A percentile compares a stretch with the other conserved stretches of the same genome.
Evolutionary conservation across 306 rosid genomes (phyloP).

Genomic region (Macrotyloma uniflorum): DNA sequence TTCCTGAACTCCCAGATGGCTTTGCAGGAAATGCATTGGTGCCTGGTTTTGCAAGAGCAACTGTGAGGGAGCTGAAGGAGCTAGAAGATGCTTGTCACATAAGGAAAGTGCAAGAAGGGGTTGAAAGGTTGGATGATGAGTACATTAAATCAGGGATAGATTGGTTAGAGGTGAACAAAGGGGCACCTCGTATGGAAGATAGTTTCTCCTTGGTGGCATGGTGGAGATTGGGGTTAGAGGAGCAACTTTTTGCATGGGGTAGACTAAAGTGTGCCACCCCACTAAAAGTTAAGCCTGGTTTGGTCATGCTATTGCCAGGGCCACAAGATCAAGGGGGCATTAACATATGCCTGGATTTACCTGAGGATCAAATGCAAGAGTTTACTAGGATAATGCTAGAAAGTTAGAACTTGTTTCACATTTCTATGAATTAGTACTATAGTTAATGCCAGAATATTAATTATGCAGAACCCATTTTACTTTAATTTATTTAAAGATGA

Average conservation of each 20-base stretch:
- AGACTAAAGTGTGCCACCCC: constrained; percentile 51
- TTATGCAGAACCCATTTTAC: neutral
- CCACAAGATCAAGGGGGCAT: constrained; percentile 42
- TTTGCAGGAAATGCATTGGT: constrained; percentile 67
- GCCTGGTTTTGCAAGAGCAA: constrained; percentile 60
- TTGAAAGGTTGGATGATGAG: constrained; percentile 58
- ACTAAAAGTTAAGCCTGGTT: constrained; percentile 45
- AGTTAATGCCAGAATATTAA: neutral
- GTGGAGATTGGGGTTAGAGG: constrained; percentile 59
- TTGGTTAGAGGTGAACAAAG: constrained; percentile 63
- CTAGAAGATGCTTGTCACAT: constrained; percentile 37
- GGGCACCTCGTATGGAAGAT: constrained; percentile 58
- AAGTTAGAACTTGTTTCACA: neutral
- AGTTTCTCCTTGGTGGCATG: constrained; percentile 66
- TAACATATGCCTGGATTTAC: constrained; percentile 43
- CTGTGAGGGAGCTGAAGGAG: constrained; percentile 45
- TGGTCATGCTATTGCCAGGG: constrained; percentile 51
- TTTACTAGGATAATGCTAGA: constrained; percentile 49
- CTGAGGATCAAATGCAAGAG: constrained; percentile 45
- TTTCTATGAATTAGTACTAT: constrained; percentile 1
- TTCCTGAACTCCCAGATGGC: constrained; percentile 44
- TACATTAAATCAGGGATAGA: constrained; percentile 59
- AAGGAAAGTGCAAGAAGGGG: constrained; percentile 57
- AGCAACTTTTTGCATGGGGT: constrained; percentile 53
- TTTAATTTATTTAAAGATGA: neutral